Evolutionary conservation across 2,329 filamentous ascomycete genomes (phyloP).

Genomic region (Arachnomyces sp.): DNA sequence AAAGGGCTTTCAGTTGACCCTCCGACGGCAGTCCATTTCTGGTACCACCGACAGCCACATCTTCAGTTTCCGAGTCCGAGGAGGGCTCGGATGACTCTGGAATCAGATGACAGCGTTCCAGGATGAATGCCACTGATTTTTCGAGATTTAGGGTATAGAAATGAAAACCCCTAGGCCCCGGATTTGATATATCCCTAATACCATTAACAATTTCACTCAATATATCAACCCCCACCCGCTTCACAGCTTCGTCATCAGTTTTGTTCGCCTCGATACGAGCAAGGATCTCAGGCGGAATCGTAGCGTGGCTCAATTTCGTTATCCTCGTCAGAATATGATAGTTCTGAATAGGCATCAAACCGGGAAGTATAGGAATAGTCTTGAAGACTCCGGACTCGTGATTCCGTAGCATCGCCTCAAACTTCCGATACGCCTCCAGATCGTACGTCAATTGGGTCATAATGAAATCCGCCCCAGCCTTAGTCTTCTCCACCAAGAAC

Average conservation of each 20-base stretch:
- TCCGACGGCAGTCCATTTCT: conserved; percentile 18
- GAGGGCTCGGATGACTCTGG: conserved; percentile 38
- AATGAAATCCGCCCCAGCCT: conserved; percentile 91
- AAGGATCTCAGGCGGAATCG: conserved; percentile 63
- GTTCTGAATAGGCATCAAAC: conserved; percentile 94
- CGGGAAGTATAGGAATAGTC: conserved; percentile 81
- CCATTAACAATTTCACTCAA: conserved; percentile 74
- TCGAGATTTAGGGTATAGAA: conserved; percentile 97
- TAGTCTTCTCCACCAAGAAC: conserved; percentile 80
- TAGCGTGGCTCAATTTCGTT: conserved; percentile 87
- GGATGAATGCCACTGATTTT: conserved; percentile 87
- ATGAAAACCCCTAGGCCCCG: conserved; percentile 71
- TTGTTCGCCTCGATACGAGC: conserved; percentile 46
- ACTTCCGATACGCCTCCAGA: conserved; percentile 68
- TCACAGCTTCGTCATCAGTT: conserved; percentile 41
- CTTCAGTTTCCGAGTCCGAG: conserved; percentile 38
- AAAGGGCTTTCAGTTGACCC: conserved; percentile 25
- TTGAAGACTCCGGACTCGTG: conserved; percentile 82
- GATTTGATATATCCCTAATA: conserved; percentile 57
- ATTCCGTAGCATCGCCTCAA: conserved; percentile 66
- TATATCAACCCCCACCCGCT: conserved; percentile 49
- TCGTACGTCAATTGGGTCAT: conserved; percentile 99
- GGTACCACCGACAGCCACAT: conserved; percentile 36
- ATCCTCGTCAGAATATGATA: conserved; percentile 93
- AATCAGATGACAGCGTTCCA: conserved; percentile 80